Evolutionary conservation across 495 filamentous ascomycete genomes (phyloP), one percentile per base, ranked within the genome.

Genomic region (Daldinia concentrica): DNA sequence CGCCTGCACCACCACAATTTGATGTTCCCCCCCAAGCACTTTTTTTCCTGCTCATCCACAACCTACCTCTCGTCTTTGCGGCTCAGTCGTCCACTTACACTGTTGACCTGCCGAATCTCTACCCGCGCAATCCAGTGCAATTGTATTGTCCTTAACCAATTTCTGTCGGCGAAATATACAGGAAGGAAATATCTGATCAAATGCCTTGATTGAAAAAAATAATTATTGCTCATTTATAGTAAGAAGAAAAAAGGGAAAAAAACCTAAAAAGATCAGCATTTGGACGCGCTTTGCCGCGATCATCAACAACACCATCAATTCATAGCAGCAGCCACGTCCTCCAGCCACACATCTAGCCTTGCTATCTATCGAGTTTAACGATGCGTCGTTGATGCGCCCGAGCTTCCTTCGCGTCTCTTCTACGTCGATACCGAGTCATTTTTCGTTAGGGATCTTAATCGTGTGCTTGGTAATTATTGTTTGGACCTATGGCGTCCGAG

Each of bases 271-370:
- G 62, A 65, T 66, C 52, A 64, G 62, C 52, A 62, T 41, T 55
- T 58, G 63, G 59, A 74, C 71, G 71, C 71, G 71, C 62, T 58
- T 30, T 45, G 32, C 62, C 71, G 71, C 67, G 62, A 71, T 74
- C 71, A 64, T 71, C 66, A 76, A 76, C 73, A 72, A 76, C 71
- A 76, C 71, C 71, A 66, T 71, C 63, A 70, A 70, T 66, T 66
- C 61, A 62, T 54, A 54, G 57, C 57, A 66, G 68, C 76, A 78
- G 83, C 83, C 83, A 86, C 83, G 78, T 76, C 82, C 81, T 80
- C 69, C 83, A 84, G 82, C 83, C 82, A 83, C 82, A 83, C 83
- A 79, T 75, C 74, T 76, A 78, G 74, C 74, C 79, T 77, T 75
- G 72, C 64, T 68, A 45, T 66, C 69, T 64, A 60, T 72, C 73